phyloP scores from a whole-genome alignment of 129 eudicot species.

The Smallanthus sonchifolius region DNA sequence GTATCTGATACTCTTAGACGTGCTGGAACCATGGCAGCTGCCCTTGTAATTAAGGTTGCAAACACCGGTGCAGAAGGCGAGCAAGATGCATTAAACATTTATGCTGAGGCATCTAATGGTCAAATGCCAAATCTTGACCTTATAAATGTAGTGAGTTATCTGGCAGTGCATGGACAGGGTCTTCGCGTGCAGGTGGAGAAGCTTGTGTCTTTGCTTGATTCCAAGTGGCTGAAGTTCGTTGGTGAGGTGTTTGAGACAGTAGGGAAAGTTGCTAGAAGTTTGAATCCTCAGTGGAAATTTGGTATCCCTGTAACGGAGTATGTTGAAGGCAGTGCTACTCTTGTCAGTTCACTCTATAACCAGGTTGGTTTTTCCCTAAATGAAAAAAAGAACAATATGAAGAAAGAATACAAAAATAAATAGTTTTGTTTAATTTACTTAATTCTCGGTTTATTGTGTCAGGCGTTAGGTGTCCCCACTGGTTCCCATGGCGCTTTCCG shows the following conservation, averaged over 20 bases:
- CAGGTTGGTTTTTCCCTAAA: constrained; percentile 48
- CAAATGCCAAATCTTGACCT: constrained; percentile 99
- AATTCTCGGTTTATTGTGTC: constrained; percentile 11
- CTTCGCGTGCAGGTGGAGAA: constrained; percentile 69
- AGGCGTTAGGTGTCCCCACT: constrained; percentile 97
- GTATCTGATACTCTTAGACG: constrained; percentile 52
- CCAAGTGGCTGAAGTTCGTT: constrained; percentile 56
- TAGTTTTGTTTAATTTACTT: background rate
- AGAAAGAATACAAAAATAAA: background rate
- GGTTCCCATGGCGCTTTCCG: constrained; percentile 99
- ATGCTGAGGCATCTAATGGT: constrained; percentile 97
- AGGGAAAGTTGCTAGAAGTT: constrained; percentile 61
- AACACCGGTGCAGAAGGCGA: constrained; percentile 35
- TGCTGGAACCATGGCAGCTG: constrained; percentile 99
- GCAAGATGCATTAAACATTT: constrained; percentile 62
- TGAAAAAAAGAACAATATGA: background rate
- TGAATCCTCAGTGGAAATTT: constrained; percentile 80
- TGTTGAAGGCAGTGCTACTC: constrained; percentile 92
- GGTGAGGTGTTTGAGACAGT: constrained; percentile 57
- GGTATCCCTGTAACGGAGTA: constrained; percentile 76
- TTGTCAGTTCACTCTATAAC: constrained; percentile 82
- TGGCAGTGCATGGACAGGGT: constrained; percentile 91
- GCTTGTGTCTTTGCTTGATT: constrained; percentile 50
- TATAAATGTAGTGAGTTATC: constrained; percentile 75
- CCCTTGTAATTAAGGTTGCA: constrained; percentile 85